Evolutionary conservation across 108 stramenopile genomes (phyloP).

Genomic region (Cylindrotheca closterium): DNA sequence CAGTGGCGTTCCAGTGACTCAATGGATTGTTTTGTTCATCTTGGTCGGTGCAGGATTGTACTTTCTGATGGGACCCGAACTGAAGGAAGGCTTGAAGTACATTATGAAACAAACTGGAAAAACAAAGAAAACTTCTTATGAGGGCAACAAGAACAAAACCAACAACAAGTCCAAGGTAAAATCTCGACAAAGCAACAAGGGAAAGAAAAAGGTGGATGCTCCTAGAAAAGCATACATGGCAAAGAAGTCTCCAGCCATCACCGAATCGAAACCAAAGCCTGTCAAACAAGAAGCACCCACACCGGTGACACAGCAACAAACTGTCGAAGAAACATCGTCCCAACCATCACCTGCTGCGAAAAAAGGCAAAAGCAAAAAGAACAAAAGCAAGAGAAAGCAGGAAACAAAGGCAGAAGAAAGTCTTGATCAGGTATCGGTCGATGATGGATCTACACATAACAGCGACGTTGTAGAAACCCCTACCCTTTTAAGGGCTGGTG

Average conservation of each 20-base stretch:
- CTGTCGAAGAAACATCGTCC: too few species aligned
- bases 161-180: background rate
- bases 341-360: too few species aligned
- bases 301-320: too few species aligned
- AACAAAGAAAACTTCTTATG: background rate
- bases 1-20: slow-evolving; percentile 37
- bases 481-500: too few species aligned
- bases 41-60: slow-evolving; percentile 25
- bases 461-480: too few species aligned
- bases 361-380: too few species aligned
- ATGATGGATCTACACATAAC: background rate
- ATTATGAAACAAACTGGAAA: slow-evolving; percentile 10
- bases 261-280: background rate
- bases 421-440: too few species aligned
- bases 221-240: too few species aligned
- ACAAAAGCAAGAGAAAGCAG: background rate
- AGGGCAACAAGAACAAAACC: background rate
- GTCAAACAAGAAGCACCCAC: too few species aligned
- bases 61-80: slow-evolving; percentile 14
- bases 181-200: slow-evolving; percentile 4
- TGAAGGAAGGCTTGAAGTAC: too few species aligned
- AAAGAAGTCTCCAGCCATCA: slow-evolving; percentile 3
- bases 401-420: background rate
- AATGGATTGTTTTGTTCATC: slow-evolving; percentile 41
- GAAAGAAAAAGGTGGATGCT: slow-evolving; percentile 5